Conservation (phyloP, 805 yeast genomes). For the Phaffomyces thermotolerans region DNA sequence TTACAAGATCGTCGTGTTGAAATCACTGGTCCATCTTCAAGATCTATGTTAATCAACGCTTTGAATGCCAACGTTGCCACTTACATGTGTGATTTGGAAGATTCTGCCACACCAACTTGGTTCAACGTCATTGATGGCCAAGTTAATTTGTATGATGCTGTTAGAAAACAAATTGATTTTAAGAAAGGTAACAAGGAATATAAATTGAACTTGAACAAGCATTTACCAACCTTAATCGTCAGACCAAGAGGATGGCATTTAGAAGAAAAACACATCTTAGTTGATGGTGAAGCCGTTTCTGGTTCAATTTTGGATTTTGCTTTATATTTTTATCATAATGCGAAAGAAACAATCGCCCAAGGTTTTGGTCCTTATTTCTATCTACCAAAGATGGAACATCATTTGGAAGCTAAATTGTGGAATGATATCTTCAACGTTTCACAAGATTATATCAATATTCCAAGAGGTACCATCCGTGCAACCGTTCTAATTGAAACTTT, state of each 20-base stretch:
- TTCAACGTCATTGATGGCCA: slow-evolving; percentile 72
- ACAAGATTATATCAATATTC: slow-evolving; percentile 61
- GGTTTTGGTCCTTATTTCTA: slow-evolving; percentile 81
- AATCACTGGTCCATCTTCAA: slow-evolving; percentile 81
- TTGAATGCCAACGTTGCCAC: slow-evolving; percentile 73
- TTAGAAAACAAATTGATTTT: slow-evolving; percentile 58
- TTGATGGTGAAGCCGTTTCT: slow-evolving; percentile 70
- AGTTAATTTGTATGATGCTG: slow-evolving; percentile 69
- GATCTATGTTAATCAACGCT: slow-evolving; percentile 79
- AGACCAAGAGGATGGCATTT: slow-evolving; percentile 90
- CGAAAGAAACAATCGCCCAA: slow-evolving; percentile 47
- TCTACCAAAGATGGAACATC: slow-evolving; percentile 83
- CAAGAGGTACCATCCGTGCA: slow-evolving; percentile 75
- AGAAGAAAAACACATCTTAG: slow-evolving; percentile 61
- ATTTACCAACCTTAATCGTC: slow-evolving; percentile 70
- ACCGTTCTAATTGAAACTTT: slow-evolving; percentile 77
- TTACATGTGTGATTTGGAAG: slow-evolving; percentile 84
- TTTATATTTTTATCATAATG: slow-evolving; percentile 69
- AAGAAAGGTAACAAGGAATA: slow-evolving; percentile 33
- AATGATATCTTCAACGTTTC: slow-evolving; percentile 71
- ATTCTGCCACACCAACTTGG: slow-evolving; percentile 83
- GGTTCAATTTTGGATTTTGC: slow-evolving; percentile 80
- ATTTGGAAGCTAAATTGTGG: slow-evolving; percentile 77
- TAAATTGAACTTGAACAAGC: slow-evolving; percentile 31
- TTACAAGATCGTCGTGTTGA: slow-evolving; percentile 69